Conservation (phyloP, 2,329 filamentous ascomycete genomes). For the Alternaria arborescens region DNA sequence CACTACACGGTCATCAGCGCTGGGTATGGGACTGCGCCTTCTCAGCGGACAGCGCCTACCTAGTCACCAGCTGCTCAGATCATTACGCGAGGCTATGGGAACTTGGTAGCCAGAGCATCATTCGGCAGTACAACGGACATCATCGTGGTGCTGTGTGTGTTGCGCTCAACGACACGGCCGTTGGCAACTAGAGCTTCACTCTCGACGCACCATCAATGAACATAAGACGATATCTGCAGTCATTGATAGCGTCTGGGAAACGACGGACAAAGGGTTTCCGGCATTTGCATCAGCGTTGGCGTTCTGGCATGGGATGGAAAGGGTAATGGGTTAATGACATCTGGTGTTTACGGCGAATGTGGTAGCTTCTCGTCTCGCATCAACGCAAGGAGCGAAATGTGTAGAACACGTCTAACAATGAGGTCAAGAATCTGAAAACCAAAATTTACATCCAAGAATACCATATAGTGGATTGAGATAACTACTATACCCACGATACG, state of each 20-base stretch:
- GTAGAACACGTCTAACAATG: neutral
- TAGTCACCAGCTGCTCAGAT: constrained; percentile 92
- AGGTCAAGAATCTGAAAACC: neutral
- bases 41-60: constrained; percentile 88
- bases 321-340: neutral
- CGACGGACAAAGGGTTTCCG: neutral
- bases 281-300: constrained; percentile 20
- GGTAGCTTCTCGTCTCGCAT: constrained; percentile 1
- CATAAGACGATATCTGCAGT: neutral
- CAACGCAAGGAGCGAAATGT: neutral
- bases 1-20: constrained; percentile 86
- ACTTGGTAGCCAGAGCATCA: constrained; percentile 83
- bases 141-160: constrained; percentile 92
- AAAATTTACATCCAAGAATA: neutral
- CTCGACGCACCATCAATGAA: neutral
- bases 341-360: constrained; percentile 9
- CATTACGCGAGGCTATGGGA: constrained; percentile 95
- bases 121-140: constrained; percentile 94
- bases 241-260: neutral
- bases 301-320: constrained; percentile 9
- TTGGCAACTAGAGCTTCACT: constrained; percentile 38
- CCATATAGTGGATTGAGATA: neutral
- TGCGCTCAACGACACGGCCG: constrained; percentile 77
- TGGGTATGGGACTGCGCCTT: constrained; percentile 99
- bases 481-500: neutral